Conservation (phyloP, 768 basidiomycete species). For the Glaciozyma martinii region DNA sequence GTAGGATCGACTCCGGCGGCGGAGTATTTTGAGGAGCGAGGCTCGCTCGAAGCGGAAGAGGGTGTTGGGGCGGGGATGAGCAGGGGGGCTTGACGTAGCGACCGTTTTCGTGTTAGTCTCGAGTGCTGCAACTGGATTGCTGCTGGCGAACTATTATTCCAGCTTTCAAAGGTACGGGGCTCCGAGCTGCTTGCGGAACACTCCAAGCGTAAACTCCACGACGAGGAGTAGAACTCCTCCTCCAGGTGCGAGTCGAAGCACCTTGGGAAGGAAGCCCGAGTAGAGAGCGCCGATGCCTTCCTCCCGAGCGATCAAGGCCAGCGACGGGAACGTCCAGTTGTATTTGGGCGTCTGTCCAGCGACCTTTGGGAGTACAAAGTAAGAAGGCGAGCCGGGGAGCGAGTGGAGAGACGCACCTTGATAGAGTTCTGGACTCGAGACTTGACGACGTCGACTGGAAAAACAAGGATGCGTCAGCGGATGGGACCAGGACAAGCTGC, state of each 20-base stretch:
- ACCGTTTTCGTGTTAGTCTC: no score
- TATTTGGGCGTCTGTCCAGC: slow-evolving; percentile 73
- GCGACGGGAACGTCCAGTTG: slow-evolving; percentile 89
- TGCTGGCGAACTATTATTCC: no score
- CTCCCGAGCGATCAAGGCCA: slow-evolving; percentile 70
- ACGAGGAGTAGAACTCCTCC: slow-evolving; percentile 89
- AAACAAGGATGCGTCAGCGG: neutral
- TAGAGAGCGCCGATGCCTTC: slow-evolving; percentile 79
- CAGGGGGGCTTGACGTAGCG: no score
- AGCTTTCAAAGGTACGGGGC: slow-evolving; percentile 48
- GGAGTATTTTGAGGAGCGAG: no score
- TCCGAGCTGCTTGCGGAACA: slow-evolving; percentile 63
- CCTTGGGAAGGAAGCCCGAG: slow-evolving; percentile 94
- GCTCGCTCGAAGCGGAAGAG: no score
- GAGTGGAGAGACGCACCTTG: slow-evolving; percentile 16
- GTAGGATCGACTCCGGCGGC: no score
- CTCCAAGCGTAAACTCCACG: slow-evolving; percentile 71
- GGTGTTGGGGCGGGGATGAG: no score
- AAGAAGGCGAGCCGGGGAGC: slow-evolving; percentile 16
- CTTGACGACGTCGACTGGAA: slow-evolving; percentile 71
- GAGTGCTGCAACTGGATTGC: no score
- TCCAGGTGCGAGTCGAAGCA: slow-evolving; percentile 86
- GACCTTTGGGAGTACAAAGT: slow-evolving; percentile 42
- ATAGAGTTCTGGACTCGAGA: slow-evolving; percentile 69
- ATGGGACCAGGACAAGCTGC: neutral